Conservation (phyloP, 768 basidiomycete genomes). For the Heimioporus sp. region DNA sequence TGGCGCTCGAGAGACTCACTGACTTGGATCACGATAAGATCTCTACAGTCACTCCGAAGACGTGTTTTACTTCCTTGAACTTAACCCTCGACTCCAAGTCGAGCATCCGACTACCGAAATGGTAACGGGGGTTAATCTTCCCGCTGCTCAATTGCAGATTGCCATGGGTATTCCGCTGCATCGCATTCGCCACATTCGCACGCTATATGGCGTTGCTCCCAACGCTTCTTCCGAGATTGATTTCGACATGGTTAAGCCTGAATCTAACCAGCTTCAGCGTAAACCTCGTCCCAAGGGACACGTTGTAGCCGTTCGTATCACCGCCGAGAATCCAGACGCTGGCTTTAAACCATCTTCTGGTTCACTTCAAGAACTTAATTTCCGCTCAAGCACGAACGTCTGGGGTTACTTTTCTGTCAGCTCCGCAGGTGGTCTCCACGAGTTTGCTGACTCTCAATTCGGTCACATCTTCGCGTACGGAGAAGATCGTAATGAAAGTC, state of each 20-base stretch:
- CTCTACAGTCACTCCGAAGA: conserved; percentile 94
- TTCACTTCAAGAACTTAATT: conserved; percentile 96
- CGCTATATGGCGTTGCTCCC: conserved; percentile 91
- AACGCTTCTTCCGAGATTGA: conserved; percentile 91
- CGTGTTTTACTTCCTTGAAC: conserved; percentile 94
- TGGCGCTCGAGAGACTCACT: background rate
- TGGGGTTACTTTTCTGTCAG: conserved; percentile 99
- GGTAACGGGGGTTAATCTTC: conserved; percentile 98
- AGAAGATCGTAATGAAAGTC: conserved; percentile 88
- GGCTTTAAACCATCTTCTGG: conserved; percentile 99
- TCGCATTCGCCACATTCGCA: conserved; percentile 93
- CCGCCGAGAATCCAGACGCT: conserved; percentile 98
- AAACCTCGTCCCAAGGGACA: conserved; percentile 97
- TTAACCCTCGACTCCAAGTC: conserved; percentile 99
- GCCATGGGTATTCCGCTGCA: conserved; percentile 98
- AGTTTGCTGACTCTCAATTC: conserved; percentile 99
- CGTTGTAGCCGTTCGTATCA: conserved; percentile 98
- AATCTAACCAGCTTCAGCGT: conserved; percentile 83
- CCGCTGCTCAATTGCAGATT: conserved; percentile 94
- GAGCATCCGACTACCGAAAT: conserved; percentile 99
- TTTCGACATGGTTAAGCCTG: conserved; percentile 92
- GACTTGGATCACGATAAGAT: conserved; percentile 46
- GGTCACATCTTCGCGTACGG: conserved; percentile 99
- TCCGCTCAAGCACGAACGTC: conserved; percentile 98
- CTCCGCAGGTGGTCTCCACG: conserved; percentile 93